A percentile compares a stretch with the other conserved stretches of the same genome.
phyloP scores from a whole-genome alignment of 768 basidiomycete species.

The Dioszegia crocea region DNA sequence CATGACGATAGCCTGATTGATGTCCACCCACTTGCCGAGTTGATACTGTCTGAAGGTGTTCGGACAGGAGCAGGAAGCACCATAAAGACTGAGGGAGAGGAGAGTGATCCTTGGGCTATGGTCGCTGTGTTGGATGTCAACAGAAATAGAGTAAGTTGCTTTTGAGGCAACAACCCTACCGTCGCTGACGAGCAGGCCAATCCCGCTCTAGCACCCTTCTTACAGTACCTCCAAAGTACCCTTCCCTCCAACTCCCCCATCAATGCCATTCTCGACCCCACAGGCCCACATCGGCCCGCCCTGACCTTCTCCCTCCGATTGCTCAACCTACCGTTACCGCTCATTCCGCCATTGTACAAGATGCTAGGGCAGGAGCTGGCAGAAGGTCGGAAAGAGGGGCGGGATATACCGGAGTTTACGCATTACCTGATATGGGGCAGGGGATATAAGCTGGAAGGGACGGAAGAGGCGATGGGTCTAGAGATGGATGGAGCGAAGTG shows the following conservation, averaged over 20 bases:
- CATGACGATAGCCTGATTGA: constrained; percentile 72
- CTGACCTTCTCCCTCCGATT: constrained; percentile 81
- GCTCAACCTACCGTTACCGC: constrained; percentile 92
- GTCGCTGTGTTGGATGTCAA: constrained; percentile 78
- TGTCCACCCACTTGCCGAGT: constrained; percentile 69
- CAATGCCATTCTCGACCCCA: constrained; percentile 56
- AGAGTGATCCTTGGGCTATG: constrained; percentile 86
- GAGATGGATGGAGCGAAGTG: constrained; percentile 45
- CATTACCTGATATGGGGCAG: constrained; percentile 74
- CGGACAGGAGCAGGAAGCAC: constrained; percentile 63
- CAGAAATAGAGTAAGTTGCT: constrained; percentile 57
- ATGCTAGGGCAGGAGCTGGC: constrained; percentile 80
- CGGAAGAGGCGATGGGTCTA: constrained; percentile 61
- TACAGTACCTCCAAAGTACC: constrained; percentile 64
- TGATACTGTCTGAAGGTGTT: constrained; percentile 67
- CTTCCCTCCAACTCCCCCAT: constrained; percentile 57
- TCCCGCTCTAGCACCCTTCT: constrained; percentile 65
- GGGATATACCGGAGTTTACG: constrained; percentile 65
- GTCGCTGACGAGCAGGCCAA: constrained; percentile 57
- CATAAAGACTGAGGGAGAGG: constrained; percentile 83
- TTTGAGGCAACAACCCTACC: constrained; percentile 1
- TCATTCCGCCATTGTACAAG: constrained; percentile 83
- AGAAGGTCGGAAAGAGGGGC: constrained; percentile 43
- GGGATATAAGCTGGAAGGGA: constrained; percentile 67
- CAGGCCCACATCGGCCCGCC: constrained; percentile 59